phyloP scores from a whole-genome alignment of 192 early-diverging fungal species.

The Podila horticola region DNA sequence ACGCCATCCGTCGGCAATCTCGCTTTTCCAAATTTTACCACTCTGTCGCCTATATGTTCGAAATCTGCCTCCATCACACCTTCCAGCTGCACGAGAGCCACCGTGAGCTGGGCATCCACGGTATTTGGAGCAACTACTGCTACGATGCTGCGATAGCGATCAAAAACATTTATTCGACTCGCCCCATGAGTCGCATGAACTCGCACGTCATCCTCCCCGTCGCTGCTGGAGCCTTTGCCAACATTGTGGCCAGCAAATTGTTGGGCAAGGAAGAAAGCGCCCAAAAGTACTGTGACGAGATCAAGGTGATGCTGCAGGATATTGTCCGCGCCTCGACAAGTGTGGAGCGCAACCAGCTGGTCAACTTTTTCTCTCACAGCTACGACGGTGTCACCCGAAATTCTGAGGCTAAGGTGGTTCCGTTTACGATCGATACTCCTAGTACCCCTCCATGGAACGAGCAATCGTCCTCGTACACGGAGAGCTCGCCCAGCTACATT shows the following conservation, averaged over 20 bases:
- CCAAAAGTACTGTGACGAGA: constrained; percentile 36
- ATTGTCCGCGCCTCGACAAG: constrained; percentile 39
- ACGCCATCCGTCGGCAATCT: constrained; percentile 24
- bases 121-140: constrained; percentile 38
- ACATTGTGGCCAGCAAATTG: constrained; percentile 32
- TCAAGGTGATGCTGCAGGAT: constrained; percentile 32
- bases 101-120: constrained; percentile 27
- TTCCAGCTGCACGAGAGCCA: constrained; percentile 46
- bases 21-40: constrained; percentile 50
- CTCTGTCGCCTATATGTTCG: constrained; percentile 40
- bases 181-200: constrained; percentile 47
- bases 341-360: constrained; percentile 17
- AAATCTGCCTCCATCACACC: constrained; percentile 45
- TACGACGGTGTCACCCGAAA: constrained; percentile 18
- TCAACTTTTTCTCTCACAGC: constrained; percentile 13
- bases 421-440: constrained; percentile 11
- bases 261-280: constrained; percentile 36
- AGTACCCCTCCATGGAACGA: constrained; percentile 33
- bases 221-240: constrained; percentile 45
- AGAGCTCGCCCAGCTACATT: constrained; percentile 21
- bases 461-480: constrained; percentile 8
- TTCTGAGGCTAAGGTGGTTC: constrained; percentile 5
- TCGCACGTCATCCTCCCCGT: constrained; percentile 42
- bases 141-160: constrained; percentile 41
- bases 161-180: constrained; percentile 37